phyloP scores from a whole-genome alignment of 441 rosid species.

The Adansonia madagascariensis region DNA sequence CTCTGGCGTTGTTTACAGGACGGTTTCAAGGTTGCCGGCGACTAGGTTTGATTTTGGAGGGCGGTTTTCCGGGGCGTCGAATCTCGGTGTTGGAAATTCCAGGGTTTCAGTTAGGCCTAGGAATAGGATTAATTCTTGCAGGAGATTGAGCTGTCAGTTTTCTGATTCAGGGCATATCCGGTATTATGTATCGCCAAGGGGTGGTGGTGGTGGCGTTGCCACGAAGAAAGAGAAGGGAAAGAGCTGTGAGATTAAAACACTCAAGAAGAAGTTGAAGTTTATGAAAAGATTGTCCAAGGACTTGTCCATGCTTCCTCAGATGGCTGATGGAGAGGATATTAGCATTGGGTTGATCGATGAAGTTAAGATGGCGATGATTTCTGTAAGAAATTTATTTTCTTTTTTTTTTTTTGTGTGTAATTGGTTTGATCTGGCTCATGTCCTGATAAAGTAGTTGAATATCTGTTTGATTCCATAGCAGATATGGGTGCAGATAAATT shows the following conservation, averaged over 20 bases:
- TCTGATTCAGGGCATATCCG: conserved; percentile 38
- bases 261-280: conserved; percentile 39
- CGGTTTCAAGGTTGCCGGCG: conserved; percentile 25
- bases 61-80: conserved; percentile 13
- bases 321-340: conserved; percentile 18
- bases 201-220: neutral
- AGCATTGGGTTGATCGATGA: conserved; percentile 28
- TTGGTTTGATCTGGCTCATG: conserved; percentile 1
- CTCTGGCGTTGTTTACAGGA: conserved; percentile 22
- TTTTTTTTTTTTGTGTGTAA: neutral
- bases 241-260: conserved; percentile 28
- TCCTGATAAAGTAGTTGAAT: neutral
- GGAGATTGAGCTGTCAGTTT: conserved; percentile 31
- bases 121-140: conserved; percentile 4
- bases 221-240: conserved; percentile 32
- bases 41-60: neutral
- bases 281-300: conserved; percentile 37
- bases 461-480: neutral
- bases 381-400: conserved; percentile 28
- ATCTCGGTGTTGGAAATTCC: conserved; percentile 23
- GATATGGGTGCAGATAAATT: neutral
- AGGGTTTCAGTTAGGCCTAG: conserved; percentile 30
- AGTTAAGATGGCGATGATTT: conserved; percentile 26
- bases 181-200: conserved; percentile 26
- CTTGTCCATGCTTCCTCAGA: conserved; percentile 26